phyloP scores from a whole-genome alignment of 2,329 filamentous ascomycete species.

The Neopestalotiopsis sp. region DNA sequence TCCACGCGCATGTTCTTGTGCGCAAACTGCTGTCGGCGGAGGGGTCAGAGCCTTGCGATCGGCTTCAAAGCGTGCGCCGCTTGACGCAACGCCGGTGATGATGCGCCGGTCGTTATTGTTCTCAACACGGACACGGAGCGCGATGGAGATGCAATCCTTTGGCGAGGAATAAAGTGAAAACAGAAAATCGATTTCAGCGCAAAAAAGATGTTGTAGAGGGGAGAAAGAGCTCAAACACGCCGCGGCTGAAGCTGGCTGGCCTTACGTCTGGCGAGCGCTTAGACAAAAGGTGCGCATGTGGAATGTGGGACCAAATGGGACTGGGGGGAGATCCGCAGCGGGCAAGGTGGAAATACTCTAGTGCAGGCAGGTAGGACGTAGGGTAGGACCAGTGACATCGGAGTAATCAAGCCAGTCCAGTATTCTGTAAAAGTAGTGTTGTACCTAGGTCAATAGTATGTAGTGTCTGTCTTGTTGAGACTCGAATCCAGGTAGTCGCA shows the following conservation, averaged over 20 bases:
- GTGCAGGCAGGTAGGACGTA: no score
- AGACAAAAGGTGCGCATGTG: conserved; percentile 8
- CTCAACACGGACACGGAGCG: neutral
- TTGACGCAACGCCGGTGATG: neutral
- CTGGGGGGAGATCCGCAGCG: conserved; percentile 5
- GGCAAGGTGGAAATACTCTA: conserved; percentile 17
- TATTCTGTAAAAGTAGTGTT: no score
- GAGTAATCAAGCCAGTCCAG: neutral
- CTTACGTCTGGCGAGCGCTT: conserved; percentile 16
- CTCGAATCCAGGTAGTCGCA: neutral
- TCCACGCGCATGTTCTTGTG: conserved; percentile 3
- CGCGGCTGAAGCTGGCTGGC: conserved; percentile 7
- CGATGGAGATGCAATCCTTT: neutral
- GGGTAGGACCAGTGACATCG: no score
- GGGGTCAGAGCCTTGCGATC: conserved; percentile 11
- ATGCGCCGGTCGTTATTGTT: neutral
- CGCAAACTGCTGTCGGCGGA: neutral
- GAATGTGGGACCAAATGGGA: conserved; percentile 7
- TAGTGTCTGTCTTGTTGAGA: neutral
- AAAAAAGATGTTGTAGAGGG: neutral
- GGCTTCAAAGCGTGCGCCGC: conserved; percentile 4
- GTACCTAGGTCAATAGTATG: neutral
- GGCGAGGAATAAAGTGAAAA: neutral
- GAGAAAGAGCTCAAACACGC: conserved; percentile 4
- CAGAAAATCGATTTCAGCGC: neutral